Percentiles rank a stretch among this genome's conserved stretches.
phyloP scores from a whole-genome alignment of 2,329 filamentous ascomycete species.

The Verticillium albo-atrum region DNA sequence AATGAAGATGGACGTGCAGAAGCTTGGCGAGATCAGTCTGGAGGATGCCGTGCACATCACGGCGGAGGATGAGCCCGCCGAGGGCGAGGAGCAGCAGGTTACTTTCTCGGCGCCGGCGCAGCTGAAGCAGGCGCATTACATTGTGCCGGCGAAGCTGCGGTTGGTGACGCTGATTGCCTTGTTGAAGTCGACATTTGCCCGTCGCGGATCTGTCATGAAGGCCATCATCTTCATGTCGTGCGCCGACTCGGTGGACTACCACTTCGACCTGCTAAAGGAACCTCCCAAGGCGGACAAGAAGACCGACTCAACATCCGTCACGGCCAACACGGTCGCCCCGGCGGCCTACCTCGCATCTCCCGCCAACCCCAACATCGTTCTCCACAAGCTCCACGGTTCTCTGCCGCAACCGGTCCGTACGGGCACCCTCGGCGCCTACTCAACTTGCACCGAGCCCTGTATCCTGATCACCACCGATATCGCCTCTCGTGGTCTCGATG shows the following conservation, averaged over 20 bases:
- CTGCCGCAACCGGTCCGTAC: slow-evolving; percentile 84
- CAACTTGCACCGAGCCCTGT: slow-evolving; percentile 66
- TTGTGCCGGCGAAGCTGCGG: slow-evolving; percentile 85
- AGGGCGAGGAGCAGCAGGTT: slow-evolving; percentile 41
- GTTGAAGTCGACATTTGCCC: slow-evolving; percentile 80
- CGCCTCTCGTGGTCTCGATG: slow-evolving; percentile 88
- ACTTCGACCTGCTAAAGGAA: slow-evolving; percentile 74
- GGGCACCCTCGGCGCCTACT: slow-evolving; percentile 77
- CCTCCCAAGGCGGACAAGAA: slow-evolving; percentile 20
- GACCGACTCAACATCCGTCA: slow-evolving; percentile 13
- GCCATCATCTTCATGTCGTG: slow-evolving; percentile 96
- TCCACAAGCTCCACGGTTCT: slow-evolving; percentile 89
- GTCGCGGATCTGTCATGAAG: slow-evolving; percentile 91
- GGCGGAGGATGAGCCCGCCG: slow-evolving; percentile 46
- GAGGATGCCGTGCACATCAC: slow-evolving; percentile 88
- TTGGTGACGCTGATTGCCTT: slow-evolving; percentile 82
- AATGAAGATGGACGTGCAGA: slow-evolving; percentile 96
- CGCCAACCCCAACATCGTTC: slow-evolving; percentile 66
- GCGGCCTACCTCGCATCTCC: slow-evolving; percentile 70
- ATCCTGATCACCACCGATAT: slow-evolving; percentile 94
- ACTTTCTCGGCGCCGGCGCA: slow-evolving; percentile 83
- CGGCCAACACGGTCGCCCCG: slow-evolving; percentile 59
- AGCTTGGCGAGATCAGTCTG: slow-evolving; percentile 88
- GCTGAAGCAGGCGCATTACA: slow-evolving; percentile 84
- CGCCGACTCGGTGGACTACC: slow-evolving; percentile 94